These are phyloP conservation scores for Mariannaea sp. DNA, from an alignment of 2,329 filamentous ascomycete genomes.

Conservation along the genomic window DNA sequence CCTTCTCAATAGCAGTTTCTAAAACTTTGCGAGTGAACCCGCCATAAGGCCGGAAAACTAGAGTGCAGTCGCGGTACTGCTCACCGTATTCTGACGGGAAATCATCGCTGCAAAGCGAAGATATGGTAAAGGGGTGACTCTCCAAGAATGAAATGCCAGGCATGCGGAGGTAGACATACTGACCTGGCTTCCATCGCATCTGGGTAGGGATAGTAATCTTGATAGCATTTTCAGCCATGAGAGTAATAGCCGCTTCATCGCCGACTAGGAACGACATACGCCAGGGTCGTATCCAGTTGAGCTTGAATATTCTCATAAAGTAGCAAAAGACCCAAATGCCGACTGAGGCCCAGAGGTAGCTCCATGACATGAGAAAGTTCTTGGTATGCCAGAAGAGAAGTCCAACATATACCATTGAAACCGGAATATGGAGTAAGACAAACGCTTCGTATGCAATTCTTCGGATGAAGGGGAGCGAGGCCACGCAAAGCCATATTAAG, in stretches of 20 bases:
- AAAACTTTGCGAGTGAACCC: slow-evolving; percentile 88
- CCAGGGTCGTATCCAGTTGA: slow-evolving; percentile 88
- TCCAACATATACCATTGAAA: slow-evolving; percentile 78
- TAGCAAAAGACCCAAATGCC: slow-evolving; percentile 81
- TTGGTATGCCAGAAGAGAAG: slow-evolving; percentile 96
- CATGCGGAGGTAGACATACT: slow-evolving; percentile 94
- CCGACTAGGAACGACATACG: slow-evolving; percentile 82
- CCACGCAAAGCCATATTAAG: slow-evolving; percentile 79
- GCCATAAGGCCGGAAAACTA: slow-evolving; percentile 89
- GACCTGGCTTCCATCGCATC: slow-evolving; percentile 89
- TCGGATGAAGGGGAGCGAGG: slow-evolving; percentile 79
- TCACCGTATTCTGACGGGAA: slow-evolving; percentile 92
- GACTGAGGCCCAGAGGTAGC: slow-evolving; percentile 81
- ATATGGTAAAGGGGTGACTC: slow-evolving; percentile 94
- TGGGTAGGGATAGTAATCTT: slow-evolving; percentile 94
- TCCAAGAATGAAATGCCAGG: slow-evolving; percentile 88
- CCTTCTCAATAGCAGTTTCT: slow-evolving; percentile 81
- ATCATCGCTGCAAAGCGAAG: slow-evolving; percentile 89
- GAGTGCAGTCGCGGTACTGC: slow-evolving; percentile 82
- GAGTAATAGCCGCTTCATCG: slow-evolving; percentile 86
- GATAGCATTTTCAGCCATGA: slow-evolving; percentile 92
- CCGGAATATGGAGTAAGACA: slow-evolving; percentile 79
- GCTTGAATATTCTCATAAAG: slow-evolving; percentile 74
- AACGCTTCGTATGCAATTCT: slow-evolving; percentile 85
- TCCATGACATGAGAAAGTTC: slow-evolving; percentile 89